Conservation (phyloP, 768 basidiomycete species). For the Lactarius sanguifluus region DNA sequence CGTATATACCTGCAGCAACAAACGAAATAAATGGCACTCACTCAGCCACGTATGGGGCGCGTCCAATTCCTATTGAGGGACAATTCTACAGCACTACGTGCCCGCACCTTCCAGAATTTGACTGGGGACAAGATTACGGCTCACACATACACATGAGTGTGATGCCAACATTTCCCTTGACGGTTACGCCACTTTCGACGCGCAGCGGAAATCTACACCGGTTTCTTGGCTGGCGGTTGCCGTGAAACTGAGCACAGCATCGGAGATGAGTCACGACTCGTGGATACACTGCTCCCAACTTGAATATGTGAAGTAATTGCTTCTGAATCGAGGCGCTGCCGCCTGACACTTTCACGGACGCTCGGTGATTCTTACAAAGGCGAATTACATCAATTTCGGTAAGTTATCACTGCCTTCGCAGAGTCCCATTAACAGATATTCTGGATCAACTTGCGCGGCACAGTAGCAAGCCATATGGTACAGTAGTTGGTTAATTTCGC, state of each 20-base stretch:
- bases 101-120: too few species aligned
- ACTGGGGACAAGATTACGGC: neutral
- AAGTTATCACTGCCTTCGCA: neutral
- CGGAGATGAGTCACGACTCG: neutral
- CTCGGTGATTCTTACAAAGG: too few species aligned
- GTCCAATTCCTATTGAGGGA: neutral
- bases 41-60: too few species aligned
- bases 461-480: neutral
- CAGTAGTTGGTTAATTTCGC: neutral
- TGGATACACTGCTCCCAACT: neutral
- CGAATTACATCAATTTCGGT: too few species aligned
- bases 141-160: neutral
- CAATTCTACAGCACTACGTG: neutral
- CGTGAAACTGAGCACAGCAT: neutral
- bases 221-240: neutral
- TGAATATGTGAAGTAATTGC: neutral
- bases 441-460: neutral
- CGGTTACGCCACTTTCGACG: neutral
- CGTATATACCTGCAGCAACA: too few species aligned
- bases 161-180: neutral
- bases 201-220: neutral
- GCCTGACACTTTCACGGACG: neutral
- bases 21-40: too few species aligned
- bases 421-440: neutral
- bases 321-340: neutral